phyloP scores from a whole-genome alignment of 306 rosid genomes.

The Prinsepia uniflora region DNA sequence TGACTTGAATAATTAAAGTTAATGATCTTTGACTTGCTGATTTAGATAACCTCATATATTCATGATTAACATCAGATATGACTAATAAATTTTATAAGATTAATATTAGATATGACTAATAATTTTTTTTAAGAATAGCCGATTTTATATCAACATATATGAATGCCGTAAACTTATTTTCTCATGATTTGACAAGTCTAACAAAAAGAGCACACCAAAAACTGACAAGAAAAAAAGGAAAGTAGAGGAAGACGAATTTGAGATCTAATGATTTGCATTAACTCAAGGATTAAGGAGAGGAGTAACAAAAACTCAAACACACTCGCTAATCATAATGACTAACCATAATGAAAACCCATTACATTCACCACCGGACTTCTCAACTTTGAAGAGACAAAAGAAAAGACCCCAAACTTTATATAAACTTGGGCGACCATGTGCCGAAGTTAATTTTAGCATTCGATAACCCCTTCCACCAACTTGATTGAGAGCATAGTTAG shows the following conservation, averaged over 20 bases:
- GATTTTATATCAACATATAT: too few relatives aligned
- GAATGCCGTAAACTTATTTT: too few relatives aligned
- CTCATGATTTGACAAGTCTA: too few relatives aligned
- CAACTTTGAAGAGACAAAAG: too few relatives aligned
- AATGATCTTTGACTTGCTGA: not conserved
- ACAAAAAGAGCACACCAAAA: slow-evolving; percentile 2
- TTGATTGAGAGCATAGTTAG: too few relatives aligned
- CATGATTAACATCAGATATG: slow-evolving; percentile 13
- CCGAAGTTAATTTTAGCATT: too few relatives aligned
- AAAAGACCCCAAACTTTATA: too few relatives aligned
- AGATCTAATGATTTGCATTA: slow-evolving; percentile 42
- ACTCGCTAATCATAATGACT: slow-evolving; percentile 26
- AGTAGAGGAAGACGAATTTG: slow-evolving; percentile 19
- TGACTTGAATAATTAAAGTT: slow-evolving; percentile 16
- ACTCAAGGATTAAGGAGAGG: slow-evolving; percentile 24
- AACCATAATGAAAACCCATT: not conserved
- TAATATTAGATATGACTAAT: slow-evolving; percentile 13
- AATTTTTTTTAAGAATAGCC: too few relatives aligned
- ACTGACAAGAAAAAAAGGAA: slow-evolving; percentile 3
- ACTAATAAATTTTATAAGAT: too few relatives aligned
- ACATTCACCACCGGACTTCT: too few relatives aligned
- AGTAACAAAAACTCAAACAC: slow-evolving; percentile 41
- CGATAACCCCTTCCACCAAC: too few relatives aligned
- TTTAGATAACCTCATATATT: not conserved
- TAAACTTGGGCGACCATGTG: too few relatives aligned